Conservation (phyloP, 768 basidiomycete species). For the Boletellus ananas region DNA sequence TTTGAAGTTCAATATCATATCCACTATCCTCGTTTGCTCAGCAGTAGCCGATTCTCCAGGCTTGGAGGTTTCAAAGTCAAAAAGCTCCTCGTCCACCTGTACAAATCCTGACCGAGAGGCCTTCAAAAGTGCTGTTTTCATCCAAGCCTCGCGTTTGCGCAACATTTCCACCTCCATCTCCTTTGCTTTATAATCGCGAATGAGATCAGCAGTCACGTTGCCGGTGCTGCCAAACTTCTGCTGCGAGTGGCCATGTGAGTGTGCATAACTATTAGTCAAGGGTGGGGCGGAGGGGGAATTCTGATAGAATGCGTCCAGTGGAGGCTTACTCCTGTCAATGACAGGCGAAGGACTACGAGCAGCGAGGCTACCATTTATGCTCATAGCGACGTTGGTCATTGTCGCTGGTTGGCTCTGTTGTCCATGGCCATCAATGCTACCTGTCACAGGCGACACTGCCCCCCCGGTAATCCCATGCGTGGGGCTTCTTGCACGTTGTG, state of each 20-base stretch:
- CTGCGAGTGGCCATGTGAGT: conserved; percentile 36
- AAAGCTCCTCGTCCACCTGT: conserved; percentile 51
- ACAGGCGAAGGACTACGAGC: conserved; percentile 57
- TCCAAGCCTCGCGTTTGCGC: conserved; percentile 79
- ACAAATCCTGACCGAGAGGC: conserved; percentile 80
- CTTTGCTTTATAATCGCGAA: conserved; percentile 76
- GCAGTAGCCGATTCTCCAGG: conserved; percentile 33
- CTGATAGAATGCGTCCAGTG: conserved; percentile 59
- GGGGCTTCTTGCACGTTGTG: conserved; percentile 56
- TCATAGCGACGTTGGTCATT: conserved; percentile 54
- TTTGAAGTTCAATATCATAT: conserved; percentile 80
- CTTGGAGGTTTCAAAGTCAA: conserved; percentile 33
- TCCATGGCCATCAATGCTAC: conserved; percentile 21
- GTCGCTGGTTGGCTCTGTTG: conserved; percentile 36
- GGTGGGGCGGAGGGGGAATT: conserved; percentile 40
- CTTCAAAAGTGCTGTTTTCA: conserved; percentile 73
- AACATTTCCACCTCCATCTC: conserved; percentile 76
- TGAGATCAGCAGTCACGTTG: conserved; percentile 69
- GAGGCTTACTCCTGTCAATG: conserved; percentile 52
- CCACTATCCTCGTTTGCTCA: conserved; percentile 53
- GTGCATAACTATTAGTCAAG: conserved; percentile 45
- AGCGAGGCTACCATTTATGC: conserved; percentile 42
- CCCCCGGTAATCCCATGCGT: conserved; percentile 41
- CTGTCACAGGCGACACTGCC: conserved; percentile 56
- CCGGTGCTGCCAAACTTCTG: conserved; percentile 52